Percentiles rank a stretch among this genome's conserved stretches.
Evolutionary conservation across 331 rosid species (phyloP).

Genomic region (Telfairia occidentalis): DNA sequence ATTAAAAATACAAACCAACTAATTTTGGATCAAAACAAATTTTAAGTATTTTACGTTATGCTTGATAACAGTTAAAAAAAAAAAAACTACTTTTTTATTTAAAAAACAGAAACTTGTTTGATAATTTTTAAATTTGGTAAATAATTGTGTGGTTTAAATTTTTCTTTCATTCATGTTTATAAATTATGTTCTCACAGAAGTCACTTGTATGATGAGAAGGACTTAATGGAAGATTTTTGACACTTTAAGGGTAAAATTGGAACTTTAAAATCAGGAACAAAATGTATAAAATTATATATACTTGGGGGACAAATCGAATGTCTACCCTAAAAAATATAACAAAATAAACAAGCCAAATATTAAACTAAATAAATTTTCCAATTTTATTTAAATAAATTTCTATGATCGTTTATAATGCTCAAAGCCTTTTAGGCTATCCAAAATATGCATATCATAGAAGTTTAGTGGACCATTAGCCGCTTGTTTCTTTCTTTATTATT

Average conservation of each 20-base stretch:
- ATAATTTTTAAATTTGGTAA: not conserved
- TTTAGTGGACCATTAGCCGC: not conserved
- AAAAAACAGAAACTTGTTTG: not conserved
- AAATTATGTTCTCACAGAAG: no score
- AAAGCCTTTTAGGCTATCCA: not conserved
- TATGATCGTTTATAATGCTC: not conserved
- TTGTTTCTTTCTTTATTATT: not conserved
- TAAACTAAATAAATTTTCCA: not conserved
- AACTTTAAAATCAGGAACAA: not conserved
- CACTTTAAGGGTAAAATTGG: not conserved
- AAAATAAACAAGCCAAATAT: not conserved
- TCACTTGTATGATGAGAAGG: no score
- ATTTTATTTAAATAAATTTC: not conserved
- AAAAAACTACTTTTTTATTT: no score
- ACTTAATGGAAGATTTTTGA: not conserved
- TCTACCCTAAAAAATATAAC: not conserved
- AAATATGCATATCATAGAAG: not conserved
- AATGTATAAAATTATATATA: not conserved
- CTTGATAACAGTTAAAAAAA: no score
- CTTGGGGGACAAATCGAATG: not conserved
- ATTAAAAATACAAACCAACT: not conserved
- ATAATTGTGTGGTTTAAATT: no score
- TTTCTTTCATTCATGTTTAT: no score
- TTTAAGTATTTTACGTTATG: not conserved
- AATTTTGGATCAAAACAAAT: not conserved